Percentiles rank a stretch among this genome's conserved stretches.
Evolutionary conservation across 148 eudicot genomes (phyloP).

Genomic region (Agrostemma githago): DNA sequence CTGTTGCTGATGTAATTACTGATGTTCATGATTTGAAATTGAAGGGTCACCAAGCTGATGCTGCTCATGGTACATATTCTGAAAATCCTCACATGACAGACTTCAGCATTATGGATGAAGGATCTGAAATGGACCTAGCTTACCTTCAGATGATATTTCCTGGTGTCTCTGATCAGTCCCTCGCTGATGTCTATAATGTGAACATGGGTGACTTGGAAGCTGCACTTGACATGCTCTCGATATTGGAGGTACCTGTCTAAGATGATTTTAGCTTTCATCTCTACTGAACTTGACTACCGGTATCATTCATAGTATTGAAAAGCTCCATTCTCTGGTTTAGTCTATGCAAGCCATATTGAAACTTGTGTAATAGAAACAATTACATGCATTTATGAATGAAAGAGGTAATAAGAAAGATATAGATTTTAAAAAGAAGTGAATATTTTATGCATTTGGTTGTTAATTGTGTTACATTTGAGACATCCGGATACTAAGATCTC

Average conservation of each 20-base stretch:
- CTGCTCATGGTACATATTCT: slow-evolving; percentile 34
- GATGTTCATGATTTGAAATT: slow-evolving; percentile 32
- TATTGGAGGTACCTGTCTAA: slow-evolving; percentile 55
- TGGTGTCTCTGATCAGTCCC: slow-evolving; percentile 69
- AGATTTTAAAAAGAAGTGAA: not conserved
- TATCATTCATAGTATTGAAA: not conserved
- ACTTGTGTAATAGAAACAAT: not conserved
- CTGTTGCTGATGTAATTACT: not conserved
- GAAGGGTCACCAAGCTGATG: slow-evolving; percentile 36
- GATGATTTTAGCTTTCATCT: not conserved
- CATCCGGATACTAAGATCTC: too few species aligned
- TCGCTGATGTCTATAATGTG: slow-evolving; percentile 64
- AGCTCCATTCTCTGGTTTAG: not conserved
- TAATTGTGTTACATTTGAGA: too few species aligned
- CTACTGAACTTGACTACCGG: not conserved
- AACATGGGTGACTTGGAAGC: slow-evolving; percentile 71
- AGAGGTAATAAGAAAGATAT: not conserved
- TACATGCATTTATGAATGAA: not conserved
- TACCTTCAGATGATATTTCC: slow-evolving; percentile 83
- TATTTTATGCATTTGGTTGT: not conserved
- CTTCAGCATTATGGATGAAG: slow-evolving; percentile 42
- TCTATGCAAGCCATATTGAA: not conserved
- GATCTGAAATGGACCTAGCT: slow-evolving; percentile 67
- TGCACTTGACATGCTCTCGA: slow-evolving; percentile 71
- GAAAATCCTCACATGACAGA: slow-evolving; percentile 30